Evolutionary conservation across 169 alveolate genomes (phyloP).

Genomic region (Eimeria necatrix): DNA sequence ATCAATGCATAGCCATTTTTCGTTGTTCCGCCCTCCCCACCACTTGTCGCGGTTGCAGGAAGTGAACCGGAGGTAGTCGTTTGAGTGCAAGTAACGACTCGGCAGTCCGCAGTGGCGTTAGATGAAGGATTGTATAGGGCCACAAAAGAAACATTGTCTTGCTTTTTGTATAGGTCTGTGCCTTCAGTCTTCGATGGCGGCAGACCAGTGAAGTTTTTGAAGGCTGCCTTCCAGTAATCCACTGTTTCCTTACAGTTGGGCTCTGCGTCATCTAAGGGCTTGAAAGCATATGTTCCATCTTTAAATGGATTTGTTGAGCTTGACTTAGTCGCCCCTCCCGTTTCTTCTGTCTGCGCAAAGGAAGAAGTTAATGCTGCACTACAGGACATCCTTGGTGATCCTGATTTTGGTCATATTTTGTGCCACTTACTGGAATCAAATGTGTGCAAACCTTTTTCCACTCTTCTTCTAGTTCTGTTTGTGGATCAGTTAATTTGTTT

Average conservation of each 20-base stretch:
- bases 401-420: background rate
- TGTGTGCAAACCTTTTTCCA: constrained; percentile 1
- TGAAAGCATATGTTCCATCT: constrained; percentile 24
- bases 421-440: background rate
- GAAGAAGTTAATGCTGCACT: background rate
- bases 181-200: background rate
- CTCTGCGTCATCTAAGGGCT: background rate
- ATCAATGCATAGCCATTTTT: too few species aligned
- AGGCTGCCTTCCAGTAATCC: constrained; percentile 20
- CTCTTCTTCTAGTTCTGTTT: background rate
- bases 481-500: background rate
- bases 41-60: too few species aligned
- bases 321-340: background rate
- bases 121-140: constrained; percentile 31
- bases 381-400: background rate
- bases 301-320: background rate
- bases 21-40: too few species aligned
- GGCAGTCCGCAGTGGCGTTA: constrained; percentile 50
- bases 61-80: background rate
- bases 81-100: constrained; percentile 37
- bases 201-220: background rate
- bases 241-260: constrained; percentile 1
- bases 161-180: background rate
- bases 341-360: background rate
- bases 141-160: constrained; percentile 16